Evolutionary conservation across 805 yeast genomes (phyloP).

Genomic region (Nakazawaea holstii): DNA sequence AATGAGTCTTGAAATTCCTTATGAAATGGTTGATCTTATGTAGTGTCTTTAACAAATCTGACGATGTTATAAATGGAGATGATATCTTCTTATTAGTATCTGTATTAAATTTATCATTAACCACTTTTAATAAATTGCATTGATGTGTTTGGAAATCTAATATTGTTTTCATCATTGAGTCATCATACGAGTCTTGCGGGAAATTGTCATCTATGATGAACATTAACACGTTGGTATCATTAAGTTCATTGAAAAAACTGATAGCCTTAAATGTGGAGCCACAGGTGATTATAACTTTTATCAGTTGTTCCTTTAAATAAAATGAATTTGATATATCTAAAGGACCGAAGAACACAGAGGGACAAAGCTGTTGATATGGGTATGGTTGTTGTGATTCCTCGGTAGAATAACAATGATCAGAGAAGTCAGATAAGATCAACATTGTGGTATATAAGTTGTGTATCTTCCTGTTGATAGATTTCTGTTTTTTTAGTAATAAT

Average conservation of each 20-base stretch:
- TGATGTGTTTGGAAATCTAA: neutral
- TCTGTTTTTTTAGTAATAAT: no score
- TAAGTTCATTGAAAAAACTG: neutral
- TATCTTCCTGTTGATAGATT: no score
- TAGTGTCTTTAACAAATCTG: neutral
- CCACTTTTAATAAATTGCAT: neutral
- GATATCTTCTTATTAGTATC: neutral
- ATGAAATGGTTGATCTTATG: neutral
- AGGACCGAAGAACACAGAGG: conserved; percentile 7
- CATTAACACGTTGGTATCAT: neutral
- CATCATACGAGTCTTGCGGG: neutral
- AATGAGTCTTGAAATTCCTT: neutral
- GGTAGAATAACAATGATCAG: neutral
- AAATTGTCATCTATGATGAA: conserved; percentile 3
- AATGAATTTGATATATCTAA: neutral
- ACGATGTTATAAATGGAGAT: conserved; percentile 1
- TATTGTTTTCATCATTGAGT: neutral
- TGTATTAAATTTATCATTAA: neutral
- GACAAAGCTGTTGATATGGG: neutral
- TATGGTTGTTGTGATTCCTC: neutral
- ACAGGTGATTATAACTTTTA: conserved; percentile 1
- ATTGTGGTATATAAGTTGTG: neutral
- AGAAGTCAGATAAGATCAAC: conserved; percentile 9
- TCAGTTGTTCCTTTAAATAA: neutral
- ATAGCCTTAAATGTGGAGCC: neutral